Evolutionary conservation across 2,329 filamentous ascomycete genomes (phyloP).

Genomic region (Raffaelea ambrosiae): DNA sequence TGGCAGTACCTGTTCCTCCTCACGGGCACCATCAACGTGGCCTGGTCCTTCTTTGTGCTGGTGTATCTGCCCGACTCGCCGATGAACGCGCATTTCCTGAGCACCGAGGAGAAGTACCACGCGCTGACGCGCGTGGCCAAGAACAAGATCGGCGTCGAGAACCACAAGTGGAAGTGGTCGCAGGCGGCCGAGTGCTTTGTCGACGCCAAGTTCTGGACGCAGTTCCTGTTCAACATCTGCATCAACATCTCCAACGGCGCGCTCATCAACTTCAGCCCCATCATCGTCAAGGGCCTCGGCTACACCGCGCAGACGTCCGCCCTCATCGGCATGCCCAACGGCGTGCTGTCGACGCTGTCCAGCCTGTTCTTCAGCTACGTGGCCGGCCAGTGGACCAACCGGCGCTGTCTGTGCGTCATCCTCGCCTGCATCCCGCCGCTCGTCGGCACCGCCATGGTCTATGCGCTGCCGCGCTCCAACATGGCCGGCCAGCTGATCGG

Average conservation of each 20-base stretch:
- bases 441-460: not conserved
- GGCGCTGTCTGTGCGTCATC: not conserved
- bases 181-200: constrained; percentile 47
- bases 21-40: constrained; percentile 47
- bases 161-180: constrained; percentile 43
- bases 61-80: constrained; percentile 51
- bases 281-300: constrained; percentile 51
- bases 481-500: not conserved
- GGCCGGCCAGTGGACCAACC: not conserved
- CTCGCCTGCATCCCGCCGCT: not conserved
- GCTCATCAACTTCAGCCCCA: constrained; percentile 51
- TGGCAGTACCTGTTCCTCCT: constrained; percentile 65
- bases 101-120: constrained; percentile 40
- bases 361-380: not conserved
- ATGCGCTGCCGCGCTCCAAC: not conserved
- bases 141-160: constrained; percentile 52
- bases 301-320: constrained; percentile 30
- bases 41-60: constrained; percentile 51
- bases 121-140: constrained; percentile 45
- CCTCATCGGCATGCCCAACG: constrained; percentile 28
- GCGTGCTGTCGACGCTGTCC: constrained; percentile 8
- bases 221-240: constrained; percentile 43
- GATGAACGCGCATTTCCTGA: constrained; percentile 42
- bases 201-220: constrained; percentile 51
- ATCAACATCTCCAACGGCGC: constrained; percentile 49